phyloP scores from a whole-genome alignment of 768 basidiomycete species.

The Auriscalpium vulgare region DNA sequence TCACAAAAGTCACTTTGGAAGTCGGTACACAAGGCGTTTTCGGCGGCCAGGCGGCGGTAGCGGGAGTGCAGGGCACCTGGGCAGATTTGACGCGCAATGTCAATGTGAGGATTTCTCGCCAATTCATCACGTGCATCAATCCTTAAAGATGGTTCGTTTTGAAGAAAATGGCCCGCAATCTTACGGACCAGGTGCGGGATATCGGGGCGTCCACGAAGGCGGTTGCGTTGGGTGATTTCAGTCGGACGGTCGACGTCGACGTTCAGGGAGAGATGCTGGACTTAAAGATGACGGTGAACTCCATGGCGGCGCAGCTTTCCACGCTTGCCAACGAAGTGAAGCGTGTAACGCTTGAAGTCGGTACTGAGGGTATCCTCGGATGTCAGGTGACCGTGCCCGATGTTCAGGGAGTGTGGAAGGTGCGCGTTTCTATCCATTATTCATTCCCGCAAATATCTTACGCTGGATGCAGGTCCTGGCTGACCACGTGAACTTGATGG shows the following conservation, averaged over 20 bases:
- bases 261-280: conserved; percentile 93
- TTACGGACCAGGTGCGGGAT: conserved; percentile 82
- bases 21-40: conserved; percentile 85
- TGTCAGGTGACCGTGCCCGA: conserved; percentile 88
- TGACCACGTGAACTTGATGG: conserved; percentile 85
- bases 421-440: conserved; percentile 20
- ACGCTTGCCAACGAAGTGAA: conserved; percentile 81
- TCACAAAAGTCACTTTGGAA: conserved; percentile 75
- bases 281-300: conserved; percentile 72
- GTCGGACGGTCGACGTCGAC: conserved; percentile 81
- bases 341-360: conserved; percentile 88
- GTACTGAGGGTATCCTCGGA: conserved; percentile 87
- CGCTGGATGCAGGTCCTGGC: conserved; percentile 38
- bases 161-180: conserved; percentile 81
- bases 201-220: conserved; percentile 82
- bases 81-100: conserved; percentile 80
- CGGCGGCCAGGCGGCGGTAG: conserved; percentile 81
- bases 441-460: background rate
- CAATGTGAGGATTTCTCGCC: conserved; percentile 44
- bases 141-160: background rate
- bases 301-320: conserved; percentile 66
- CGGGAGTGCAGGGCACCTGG: conserved; percentile 89
- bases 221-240: conserved; percentile 76
- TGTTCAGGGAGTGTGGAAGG: conserved; percentile 94
- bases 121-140: background rate